Evolutionary conservation across 208 protist genomes (phyloP), one percentile per base, ranked within the genome.

Genomic region (Novymonas esmeraldas): DNA sequence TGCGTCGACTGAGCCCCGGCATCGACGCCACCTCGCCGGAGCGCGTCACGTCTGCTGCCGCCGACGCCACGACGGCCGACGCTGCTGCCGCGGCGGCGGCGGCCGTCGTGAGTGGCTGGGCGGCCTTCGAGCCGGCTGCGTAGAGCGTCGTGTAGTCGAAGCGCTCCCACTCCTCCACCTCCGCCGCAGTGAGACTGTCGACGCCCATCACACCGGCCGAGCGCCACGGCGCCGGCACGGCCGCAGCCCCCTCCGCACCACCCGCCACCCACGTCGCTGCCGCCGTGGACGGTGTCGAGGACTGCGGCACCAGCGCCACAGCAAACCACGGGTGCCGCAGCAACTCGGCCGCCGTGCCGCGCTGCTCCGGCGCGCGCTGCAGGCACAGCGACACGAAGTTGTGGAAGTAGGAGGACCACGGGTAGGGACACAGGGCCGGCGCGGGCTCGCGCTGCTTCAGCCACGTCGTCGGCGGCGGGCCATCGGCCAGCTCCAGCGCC

Each of bases 261-360:
- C 38, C 52, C 34, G 14, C 5, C n/a, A 7, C 13, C 13, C 18
- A 29, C 20, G 9, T n/a, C 38, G 29, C 45, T 38, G 18, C 63
- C 55, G 45, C 51, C 50, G 18, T 29, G 33, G 14, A 56, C 54
- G 14, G 28, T 29, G 16, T 54, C 20, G 57, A 50, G 3, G 60
- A 31, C 44, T 83, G 70, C 45, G 74, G 76, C 10, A 77, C 48
- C 45, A 89, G 73, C n/a, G 57, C 63, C 16, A 71, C 77, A 33
- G 56, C 29, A 73, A 97, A 94, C 92, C 92, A 97, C 42, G 78
- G 73, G 73, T 97, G 83, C 11, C 76, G 31, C 54, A 97, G 73
- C 50, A 97, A 70, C 51, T 89, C 84, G 10, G 56, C 74, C 28
- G 65, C 79, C 34, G 76, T 83, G 14, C 84, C 71, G 7, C 92